phyloP scores from a whole-genome alignment of 345 rosid genomes.

The Salix arbutifolia region DNA sequence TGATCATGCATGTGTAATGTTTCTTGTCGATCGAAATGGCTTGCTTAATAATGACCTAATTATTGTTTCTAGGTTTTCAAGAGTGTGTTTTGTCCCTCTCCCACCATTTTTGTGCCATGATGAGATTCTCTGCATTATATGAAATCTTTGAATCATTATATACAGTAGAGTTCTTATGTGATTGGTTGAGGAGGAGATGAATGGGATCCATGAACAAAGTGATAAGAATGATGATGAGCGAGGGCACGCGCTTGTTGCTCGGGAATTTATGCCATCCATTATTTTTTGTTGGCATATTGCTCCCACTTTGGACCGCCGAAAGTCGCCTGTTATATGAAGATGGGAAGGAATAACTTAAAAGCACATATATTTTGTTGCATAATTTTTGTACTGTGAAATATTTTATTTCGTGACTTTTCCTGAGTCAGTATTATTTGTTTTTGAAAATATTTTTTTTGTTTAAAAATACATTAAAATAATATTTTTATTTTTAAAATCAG shows the following conservation, averaged over 20 bases:
- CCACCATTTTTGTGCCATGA: conserved; percentile 6
- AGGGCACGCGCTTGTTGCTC: conserved; percentile 27
- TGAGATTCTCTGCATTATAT: conserved; percentile 11
- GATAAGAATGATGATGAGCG: conserved; percentile 15
- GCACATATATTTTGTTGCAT: too few species aligned
- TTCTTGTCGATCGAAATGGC: conserved; percentile 11
- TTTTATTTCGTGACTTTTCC: too few species aligned
- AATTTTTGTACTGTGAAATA: too few species aligned
- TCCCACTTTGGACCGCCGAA: neutral
- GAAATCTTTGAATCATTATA: neutral
- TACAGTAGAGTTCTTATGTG: neutral
- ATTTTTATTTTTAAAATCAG: too few species aligned
- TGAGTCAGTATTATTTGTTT: too few species aligned
- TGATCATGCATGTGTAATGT: conserved; percentile 7
- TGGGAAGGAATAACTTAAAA: neutral
- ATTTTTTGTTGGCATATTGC: neutral
- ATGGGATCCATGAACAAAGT: conserved; percentile 26
- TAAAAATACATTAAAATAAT: too few species aligned
- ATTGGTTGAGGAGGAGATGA: conserved; percentile 22
- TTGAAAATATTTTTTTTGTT: too few species aligned
- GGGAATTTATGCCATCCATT: neutral
- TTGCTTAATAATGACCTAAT: conserved; percentile 17
- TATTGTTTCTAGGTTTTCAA: conserved; percentile 7
- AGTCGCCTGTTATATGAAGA: neutral
- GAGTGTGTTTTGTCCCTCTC: neutral